phyloP scores from a whole-genome alignment of 176 grass and related monocot species.

The Thinopyrum elongatum region DNA sequence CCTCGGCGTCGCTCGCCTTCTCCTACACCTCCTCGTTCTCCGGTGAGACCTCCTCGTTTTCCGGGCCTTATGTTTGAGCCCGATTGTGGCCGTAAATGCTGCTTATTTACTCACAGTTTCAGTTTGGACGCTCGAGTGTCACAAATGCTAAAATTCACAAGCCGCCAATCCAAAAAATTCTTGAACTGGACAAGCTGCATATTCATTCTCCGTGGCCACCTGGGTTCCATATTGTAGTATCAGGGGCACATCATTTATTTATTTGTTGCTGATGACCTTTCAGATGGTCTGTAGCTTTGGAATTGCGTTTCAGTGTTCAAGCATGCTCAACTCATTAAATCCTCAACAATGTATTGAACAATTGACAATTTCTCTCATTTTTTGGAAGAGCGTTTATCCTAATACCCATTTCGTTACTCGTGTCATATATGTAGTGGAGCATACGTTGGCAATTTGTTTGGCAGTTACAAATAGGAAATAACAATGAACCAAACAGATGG shows the following conservation, averaged over 20 bases:
- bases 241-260: not conserved
- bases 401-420: not conserved
- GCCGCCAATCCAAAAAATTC: not conserved
- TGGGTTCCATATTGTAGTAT: not conserved
- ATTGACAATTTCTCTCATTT: not conserved
- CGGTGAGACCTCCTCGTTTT: not conserved
- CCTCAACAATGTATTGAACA: not conserved
- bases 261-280: not conserved
- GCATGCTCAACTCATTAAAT: not conserved
- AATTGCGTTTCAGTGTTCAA: not conserved
- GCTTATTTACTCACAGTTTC: not conserved
- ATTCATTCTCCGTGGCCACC: not conserved
- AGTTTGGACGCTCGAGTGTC: not conserved
- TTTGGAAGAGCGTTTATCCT: not conserved
- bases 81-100: not conserved
- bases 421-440: not conserved
- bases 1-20: not conserved
- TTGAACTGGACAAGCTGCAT: not conserved
- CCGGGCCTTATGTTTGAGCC: not conserved
- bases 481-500: not conserved
- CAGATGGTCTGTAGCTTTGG: not conserved
- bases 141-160: not conserved
- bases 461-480: not conserved
- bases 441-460: not conserved
- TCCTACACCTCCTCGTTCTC: slow-evolving; percentile 20